A percentile compares a stretch with the other conserved stretches of the same genome.
phyloP scores from a whole-genome alignment of 2,329 filamentous ascomycete genomes.

The Periglandula ipomoeae region DNA sequence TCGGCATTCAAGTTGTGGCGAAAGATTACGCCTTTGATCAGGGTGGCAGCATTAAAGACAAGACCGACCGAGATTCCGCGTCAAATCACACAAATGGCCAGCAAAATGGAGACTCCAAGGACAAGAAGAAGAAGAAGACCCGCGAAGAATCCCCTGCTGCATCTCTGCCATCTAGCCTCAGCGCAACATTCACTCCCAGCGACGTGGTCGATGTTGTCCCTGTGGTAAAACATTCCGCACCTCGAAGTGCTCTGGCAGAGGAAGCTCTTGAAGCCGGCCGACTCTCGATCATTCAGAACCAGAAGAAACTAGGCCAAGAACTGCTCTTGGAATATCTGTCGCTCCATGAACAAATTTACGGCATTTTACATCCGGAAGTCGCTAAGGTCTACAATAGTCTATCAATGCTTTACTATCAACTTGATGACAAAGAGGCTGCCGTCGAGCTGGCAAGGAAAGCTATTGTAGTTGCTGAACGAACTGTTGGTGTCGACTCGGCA shows the following conservation, averaged over 20 bases:
- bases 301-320: conserved; percentile 93
- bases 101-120: conserved; percentile 30
- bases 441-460: conserved; percentile 94
- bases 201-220: conserved; percentile 92
- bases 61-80: conserved; percentile 18
- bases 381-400: conserved; percentile 90
- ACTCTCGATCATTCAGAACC: conserved; percentile 89
- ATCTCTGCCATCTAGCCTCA: conserved; percentile 30
- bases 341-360: conserved; percentile 96
- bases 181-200: conserved; percentile 59
- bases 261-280: conserved; percentile 93
- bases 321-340: conserved; percentile 92
- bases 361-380: conserved; percentile 92
- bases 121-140: conserved; percentile 53
- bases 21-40: conserved; percentile 42
- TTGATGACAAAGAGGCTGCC: conserved; percentile 95
- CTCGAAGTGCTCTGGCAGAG: conserved; percentile 82
- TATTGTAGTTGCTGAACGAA: conserved; percentile 91
- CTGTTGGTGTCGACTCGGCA: conserved; percentile 82
- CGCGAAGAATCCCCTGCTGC: conserved; percentile 44
- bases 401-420: conserved; percentile 91
- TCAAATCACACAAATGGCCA: conserved; percentile 31
- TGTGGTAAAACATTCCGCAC: conserved; percentile 86
- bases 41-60: conserved; percentile 19
- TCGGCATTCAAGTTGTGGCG: conserved; percentile 79